Evolutionary conservation across 75 land plant species (phyloP), one percentile per base, ranked within the genome.

Genomic region (Selaginella tamariscina): DNA sequence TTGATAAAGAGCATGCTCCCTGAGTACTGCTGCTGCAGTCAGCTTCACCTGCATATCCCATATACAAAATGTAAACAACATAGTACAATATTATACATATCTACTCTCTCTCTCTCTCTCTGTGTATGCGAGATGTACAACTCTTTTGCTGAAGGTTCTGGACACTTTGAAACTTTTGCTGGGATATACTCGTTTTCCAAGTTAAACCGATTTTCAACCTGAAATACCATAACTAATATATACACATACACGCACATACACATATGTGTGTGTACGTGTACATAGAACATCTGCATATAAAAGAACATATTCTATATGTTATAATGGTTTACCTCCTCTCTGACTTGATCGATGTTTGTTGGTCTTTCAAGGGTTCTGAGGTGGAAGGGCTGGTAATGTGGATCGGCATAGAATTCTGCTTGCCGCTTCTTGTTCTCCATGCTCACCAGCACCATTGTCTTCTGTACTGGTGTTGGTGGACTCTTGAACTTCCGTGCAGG

Each of bases 41-140:
- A 70, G 31, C 31, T 70, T 70, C 8, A 70, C 71, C 71, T 70
- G 71, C 64, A 30, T n/a, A n/a, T n/a, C n/a, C n/a, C n/a, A n/a
- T n/a, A 56, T 22, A 67, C 9, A 18, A 5, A 33, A 33, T 1
- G 22, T 15, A 67, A 32, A 32, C n/a, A 29, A 33, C 8, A 13
- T 33, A 31, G 56, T 32, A 55, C 57, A 21, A n/a, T 5, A 39
- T 5, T 5, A 5, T 39, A 15, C 49, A 39, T 5, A 39, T 15
- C 15, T n/a, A n/a, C n/a, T n/a, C n/a, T n/a, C n/a, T n/a, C n/a
- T n/a, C n/a, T n/a, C n/a, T n/a, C n/a, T n/a, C n/a, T n/a, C n/a
- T n/a, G n/a, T n/a, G n/a, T 65, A 65, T 9, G 32, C 32, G 5
- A 30, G 2, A 18, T 13, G 2, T 67, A 20, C 20, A 31, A 70